phyloP scores from a whole-genome alignment of 2,329 filamentous ascomycete genomes.

The Colletotrichum costaricense region DNA sequence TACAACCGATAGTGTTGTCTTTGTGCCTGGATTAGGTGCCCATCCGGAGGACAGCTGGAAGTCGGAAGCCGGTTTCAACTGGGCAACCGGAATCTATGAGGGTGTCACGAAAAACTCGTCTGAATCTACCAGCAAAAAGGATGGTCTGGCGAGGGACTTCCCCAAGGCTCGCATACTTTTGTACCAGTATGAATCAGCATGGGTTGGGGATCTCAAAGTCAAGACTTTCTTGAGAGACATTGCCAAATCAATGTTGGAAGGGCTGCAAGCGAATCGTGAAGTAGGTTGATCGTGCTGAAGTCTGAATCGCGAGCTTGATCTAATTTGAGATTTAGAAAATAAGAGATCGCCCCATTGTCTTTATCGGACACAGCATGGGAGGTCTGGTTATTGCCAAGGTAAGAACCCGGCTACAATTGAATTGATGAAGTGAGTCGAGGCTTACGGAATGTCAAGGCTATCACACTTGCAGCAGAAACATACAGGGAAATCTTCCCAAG shows the following conservation, averaged over 20 bases:
- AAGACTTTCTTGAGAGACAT: constrained; percentile 54
- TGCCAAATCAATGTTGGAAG: constrained; percentile 49
- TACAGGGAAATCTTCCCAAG: constrained; percentile 48
- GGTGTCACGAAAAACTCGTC: constrained; percentile 51
- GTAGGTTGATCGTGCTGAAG: constrained; percentile 36
- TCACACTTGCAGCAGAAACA: constrained; percentile 44
- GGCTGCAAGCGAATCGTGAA: constrained; percentile 48
- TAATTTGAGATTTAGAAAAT: constrained; percentile 7
- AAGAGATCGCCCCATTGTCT: constrained; percentile 50
- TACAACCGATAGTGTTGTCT: constrained; percentile 47
- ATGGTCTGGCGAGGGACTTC: constrained; percentile 52
- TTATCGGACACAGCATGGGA: constrained; percentile 58
- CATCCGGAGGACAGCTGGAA: constrained; percentile 53
- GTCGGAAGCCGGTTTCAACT: constrained; percentile 53
- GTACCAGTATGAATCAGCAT: constrained; percentile 55
- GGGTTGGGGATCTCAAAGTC: constrained; percentile 53
- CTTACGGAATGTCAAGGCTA: constrained; percentile 14
- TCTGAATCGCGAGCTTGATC: neutral
- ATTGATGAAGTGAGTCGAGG: neutral
- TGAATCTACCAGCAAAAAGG: constrained; percentile 41
- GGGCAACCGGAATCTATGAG: constrained; percentile 47
- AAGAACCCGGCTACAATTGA: constrained; percentile 28
- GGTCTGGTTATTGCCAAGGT: constrained; percentile 57
- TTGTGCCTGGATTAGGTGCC: constrained; percentile 54
- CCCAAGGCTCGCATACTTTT: constrained; percentile 52